phyloP scores from a whole-genome alignment of 2,329 filamentous ascomycete genomes.

The Grosmannia huntii region DNA sequence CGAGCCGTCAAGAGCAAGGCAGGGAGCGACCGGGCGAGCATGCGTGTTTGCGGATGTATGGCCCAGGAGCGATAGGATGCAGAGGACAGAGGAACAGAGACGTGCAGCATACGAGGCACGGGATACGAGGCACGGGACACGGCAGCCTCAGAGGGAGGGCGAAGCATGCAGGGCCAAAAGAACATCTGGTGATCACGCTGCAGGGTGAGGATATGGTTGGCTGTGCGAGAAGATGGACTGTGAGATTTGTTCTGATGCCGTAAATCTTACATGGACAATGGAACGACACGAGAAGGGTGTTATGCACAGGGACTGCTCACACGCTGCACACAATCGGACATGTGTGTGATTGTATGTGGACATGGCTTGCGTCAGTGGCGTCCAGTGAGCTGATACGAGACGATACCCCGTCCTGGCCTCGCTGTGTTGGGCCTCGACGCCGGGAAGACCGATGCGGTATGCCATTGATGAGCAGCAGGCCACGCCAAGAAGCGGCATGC shows the following conservation, averaged over 20 bases:
- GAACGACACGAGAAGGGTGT: neutral
- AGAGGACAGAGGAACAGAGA: neutral
- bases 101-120: neutral
- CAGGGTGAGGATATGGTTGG: neutral
- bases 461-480: neutral
- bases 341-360: neutral
- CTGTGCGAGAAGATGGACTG: neutral
- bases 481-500: neutral
- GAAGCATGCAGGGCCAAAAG: neutral
- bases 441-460: neutral
- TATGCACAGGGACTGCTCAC: no score
- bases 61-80: neutral
- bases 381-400: neutral
- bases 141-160: neutral
- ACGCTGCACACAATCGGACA: no score
- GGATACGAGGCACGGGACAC: neutral
- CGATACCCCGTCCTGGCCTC: neutral
- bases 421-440: neutral
- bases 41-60: neutral
- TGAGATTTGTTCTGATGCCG: neutral
- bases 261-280: neutral
- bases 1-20: neutral
- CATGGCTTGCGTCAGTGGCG: neutral
- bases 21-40: neutral
- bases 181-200: neutral